These are phyloP conservation scores for Claviceps spartinae DNA, from an alignment of 2,329 filamentous ascomycete species.

Conservation along the genomic window DNA sequence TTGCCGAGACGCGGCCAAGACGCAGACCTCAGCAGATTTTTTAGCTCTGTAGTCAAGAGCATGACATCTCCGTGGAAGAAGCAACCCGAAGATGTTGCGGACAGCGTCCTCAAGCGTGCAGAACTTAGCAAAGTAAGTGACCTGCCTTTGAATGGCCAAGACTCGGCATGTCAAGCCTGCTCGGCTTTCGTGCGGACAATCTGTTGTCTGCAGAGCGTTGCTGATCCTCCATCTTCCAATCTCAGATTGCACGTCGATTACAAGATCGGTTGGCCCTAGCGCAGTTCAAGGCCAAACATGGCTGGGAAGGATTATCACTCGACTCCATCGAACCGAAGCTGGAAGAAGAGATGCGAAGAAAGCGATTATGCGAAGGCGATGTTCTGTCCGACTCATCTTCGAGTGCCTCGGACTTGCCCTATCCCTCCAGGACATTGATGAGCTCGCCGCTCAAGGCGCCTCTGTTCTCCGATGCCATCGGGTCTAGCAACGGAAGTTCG, in stretches of 20 bases:
- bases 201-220: neutral
- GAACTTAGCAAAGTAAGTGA: slow-evolving; percentile 61
- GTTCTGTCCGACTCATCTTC: slow-evolving; percentile 79
- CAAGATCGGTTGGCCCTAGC: slow-evolving; percentile 91
- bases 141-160: neutral
- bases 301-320: slow-evolving; percentile 81
- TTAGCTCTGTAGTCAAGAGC: neutral
- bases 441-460: slow-evolving; percentile 75
- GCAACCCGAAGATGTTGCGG: slow-evolving; percentile 50
- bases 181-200: neutral
- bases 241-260: slow-evolving; percentile 77
- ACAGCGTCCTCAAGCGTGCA: slow-evolving; percentile 57
- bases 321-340: slow-evolving; percentile 76
- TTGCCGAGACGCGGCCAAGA: neutral
- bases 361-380: slow-evolving; percentile 56
- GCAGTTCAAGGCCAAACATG: slow-evolving; percentile 94
- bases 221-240: neutral
- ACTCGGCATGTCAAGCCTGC: neutral
- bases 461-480: slow-evolving; percentile 72
- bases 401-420: slow-evolving; percentile 64
- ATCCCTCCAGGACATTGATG: slow-evolving; percentile 55
- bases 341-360: slow-evolving; percentile 64
- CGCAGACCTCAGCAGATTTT: neutral
- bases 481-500: slow-evolving; percentile 53
- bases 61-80: slow-evolving; percentile 51